Percentiles rank a stretch among this genome's conserved stretches.
These are phyloP conservation scores for Trichoderma parareesei DNA, from an alignment of 495 filamentous ascomycete genomes.

Conservation along the genomic window DNA sequence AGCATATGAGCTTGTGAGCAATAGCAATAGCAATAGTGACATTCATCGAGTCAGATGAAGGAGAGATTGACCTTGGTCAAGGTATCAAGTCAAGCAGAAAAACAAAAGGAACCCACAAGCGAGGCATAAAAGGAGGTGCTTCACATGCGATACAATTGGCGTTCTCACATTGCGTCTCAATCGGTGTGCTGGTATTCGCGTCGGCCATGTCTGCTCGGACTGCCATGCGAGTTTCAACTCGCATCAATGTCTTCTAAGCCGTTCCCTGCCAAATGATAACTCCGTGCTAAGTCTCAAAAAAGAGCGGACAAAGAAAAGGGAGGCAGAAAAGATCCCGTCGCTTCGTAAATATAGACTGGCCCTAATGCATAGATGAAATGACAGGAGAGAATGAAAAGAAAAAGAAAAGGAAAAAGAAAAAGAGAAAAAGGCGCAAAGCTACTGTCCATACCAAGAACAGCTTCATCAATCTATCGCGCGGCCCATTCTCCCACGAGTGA, in stretches of 20 bases:
- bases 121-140: too few relatives aligned
- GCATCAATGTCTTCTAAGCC: background rate
- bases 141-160: background rate
- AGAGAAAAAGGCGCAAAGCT: background rate
- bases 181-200: background rate
- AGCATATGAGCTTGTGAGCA: too few relatives aligned
- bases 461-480: too few relatives aligned
- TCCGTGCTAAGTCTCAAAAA: background rate
- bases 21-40: too few relatives aligned
- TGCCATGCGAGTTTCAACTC: background rate
- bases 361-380: conserved; percentile 9
- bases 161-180: background rate
- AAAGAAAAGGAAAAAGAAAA: background rate
- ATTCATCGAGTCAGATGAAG: too few relatives aligned
- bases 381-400: background rate
- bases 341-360: background rate
- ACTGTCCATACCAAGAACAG: background rate
- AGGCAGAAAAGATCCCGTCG: background rate
- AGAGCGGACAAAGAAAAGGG: background rate
- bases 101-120: too few relatives aligned
- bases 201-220: background rate
- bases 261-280: background rate
- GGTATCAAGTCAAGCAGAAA: too few relatives aligned
- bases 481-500: background rate
- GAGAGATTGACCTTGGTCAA: too few relatives aligned